These are phyloP conservation scores for Tulasnella sp. DNA, from an alignment of 768 basidiomycete species.

Conservation along the genomic window DNA sequence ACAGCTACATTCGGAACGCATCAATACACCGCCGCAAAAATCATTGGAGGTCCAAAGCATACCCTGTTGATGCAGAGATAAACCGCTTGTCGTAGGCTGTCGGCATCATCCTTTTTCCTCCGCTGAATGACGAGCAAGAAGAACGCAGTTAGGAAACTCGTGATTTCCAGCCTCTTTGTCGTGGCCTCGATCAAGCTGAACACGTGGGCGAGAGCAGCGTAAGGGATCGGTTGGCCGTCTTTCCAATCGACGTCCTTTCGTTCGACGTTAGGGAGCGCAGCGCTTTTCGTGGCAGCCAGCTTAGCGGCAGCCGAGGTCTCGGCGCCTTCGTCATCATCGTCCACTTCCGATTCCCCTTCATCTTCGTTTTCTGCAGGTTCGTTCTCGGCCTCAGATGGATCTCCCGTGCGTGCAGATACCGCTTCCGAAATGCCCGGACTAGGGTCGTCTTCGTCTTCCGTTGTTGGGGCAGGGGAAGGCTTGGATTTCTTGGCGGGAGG, in stretches of 20 bases:
- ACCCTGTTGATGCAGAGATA: conserved; percentile 98
- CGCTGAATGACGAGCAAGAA: conserved; percentile 85
- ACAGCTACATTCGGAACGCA: conserved; percentile 51
- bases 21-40: not conserved
- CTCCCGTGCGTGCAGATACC: conserved; percentile 39
- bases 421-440: not conserved
- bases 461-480: conserved; percentile 27
- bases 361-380: conserved; percentile 40
- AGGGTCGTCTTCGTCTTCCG: conserved; percentile 39
- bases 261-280: conserved; percentile 28
- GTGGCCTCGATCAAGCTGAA: conserved; percentile 90
- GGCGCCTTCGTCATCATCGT: conserved; percentile 29
- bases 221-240: conserved; percentile 80
- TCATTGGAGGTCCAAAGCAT: conserved; percentile 35
- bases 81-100: conserved; percentile 78
- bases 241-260: conserved; percentile 49
- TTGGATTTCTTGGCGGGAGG: conserved; percentile 44
- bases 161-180: conserved; percentile 93
- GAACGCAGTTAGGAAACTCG: conserved; percentile 80
- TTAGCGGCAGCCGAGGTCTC: conserved; percentile 25
- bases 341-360: conserved; percentile 52
- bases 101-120: conserved; percentile 67
- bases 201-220: conserved; percentile 83
- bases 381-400: conserved; percentile 40
- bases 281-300: conserved; percentile 29